Conservation (phyloP, 1,284 basidiomycete genomes). For the Papiliotrema laurentii region DNA sequence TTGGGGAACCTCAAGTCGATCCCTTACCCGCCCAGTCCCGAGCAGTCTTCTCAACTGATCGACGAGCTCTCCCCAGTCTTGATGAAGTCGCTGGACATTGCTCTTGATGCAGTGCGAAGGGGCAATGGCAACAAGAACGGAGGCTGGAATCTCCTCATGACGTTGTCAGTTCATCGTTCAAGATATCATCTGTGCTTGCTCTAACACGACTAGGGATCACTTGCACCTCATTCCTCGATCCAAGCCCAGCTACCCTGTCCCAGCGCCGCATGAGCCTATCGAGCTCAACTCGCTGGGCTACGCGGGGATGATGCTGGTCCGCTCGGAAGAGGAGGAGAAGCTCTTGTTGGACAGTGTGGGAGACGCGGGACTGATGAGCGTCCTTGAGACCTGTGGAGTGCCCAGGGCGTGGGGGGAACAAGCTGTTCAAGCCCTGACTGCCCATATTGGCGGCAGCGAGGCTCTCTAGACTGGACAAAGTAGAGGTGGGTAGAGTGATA, state of each 20-base stretch:
- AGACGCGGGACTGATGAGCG: slow-evolving; percentile 30
- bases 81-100: slow-evolving; percentile 69
- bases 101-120: slow-evolving; percentile 59
- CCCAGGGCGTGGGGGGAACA: slow-evolving; percentile 39
- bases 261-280: slow-evolving; percentile 42
- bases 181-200: neutral
- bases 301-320: slow-evolving; percentile 77
- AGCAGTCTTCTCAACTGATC: slow-evolving; percentile 50
- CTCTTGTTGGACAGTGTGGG: slow-evolving; percentile 54
- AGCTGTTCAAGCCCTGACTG: slow-evolving; percentile 21
- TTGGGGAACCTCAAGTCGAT: slow-evolving; percentile 50
- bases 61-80: slow-evolving; percentile 60
- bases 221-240: slow-evolving; percentile 74
- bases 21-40: slow-evolving; percentile 51
- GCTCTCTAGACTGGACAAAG: neutral
- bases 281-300: slow-evolving; percentile 80
- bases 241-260: slow-evolving; percentile 32
- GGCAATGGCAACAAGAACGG: slow-evolving; percentile 31
- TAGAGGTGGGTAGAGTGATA: too few relatives aligned
- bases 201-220: slow-evolving; percentile 55
- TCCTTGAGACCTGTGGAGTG: slow-evolving; percentile 38
- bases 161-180: slow-evolving; percentile 48
- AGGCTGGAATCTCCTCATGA: slow-evolving; percentile 74
- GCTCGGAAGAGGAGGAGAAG: slow-evolving; percentile 66
- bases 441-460: slow-evolving; percentile 1